These are phyloP conservation scores for Epichloe elymi DNA, from an alignment of 2,329 filamentous ascomycete genomes.

Conservation along the genomic window DNA sequence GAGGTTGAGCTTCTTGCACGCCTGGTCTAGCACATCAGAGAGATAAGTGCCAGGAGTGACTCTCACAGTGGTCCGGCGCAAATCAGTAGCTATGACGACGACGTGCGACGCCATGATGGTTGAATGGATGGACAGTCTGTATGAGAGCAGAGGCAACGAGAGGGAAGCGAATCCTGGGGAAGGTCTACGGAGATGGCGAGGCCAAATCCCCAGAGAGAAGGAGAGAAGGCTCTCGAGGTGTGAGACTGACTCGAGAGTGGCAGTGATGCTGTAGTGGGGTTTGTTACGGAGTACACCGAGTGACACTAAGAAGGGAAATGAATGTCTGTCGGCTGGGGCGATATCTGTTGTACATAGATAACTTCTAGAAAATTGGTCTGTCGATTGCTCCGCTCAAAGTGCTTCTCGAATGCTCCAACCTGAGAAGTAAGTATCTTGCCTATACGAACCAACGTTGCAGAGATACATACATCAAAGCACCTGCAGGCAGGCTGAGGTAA, in stretches of 20 bases:
- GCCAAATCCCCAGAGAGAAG: neutral
- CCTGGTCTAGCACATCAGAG: conserved; percentile 75
- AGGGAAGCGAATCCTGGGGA: neutral
- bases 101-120: conserved; percentile 70
- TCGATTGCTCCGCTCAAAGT: too few relatives aligned
- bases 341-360: too few relatives aligned
- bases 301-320: neutral
- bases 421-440: neutral
- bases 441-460: neutral
- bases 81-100: conserved; percentile 69
- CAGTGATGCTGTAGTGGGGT: neutral
- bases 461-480: neutral
- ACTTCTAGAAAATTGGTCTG: too few relatives aligned
- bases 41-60: conserved; percentile 70
- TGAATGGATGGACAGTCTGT: neutral
- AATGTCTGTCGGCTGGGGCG: too few relatives aligned
- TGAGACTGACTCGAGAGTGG: neutral
- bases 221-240: neutral
- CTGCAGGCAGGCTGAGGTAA: neutral
- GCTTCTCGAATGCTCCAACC: conserved; percentile 6
- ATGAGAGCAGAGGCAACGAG: neutral
- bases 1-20: conserved; percentile 69
- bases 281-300: neutral
- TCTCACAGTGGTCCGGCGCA: conserved; percentile 69
- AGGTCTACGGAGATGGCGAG: neutral